Base-by-base conservation (phyloP, 2,329 filamentous ascomycete genomes). In the Triangularia setosa region DNA sequence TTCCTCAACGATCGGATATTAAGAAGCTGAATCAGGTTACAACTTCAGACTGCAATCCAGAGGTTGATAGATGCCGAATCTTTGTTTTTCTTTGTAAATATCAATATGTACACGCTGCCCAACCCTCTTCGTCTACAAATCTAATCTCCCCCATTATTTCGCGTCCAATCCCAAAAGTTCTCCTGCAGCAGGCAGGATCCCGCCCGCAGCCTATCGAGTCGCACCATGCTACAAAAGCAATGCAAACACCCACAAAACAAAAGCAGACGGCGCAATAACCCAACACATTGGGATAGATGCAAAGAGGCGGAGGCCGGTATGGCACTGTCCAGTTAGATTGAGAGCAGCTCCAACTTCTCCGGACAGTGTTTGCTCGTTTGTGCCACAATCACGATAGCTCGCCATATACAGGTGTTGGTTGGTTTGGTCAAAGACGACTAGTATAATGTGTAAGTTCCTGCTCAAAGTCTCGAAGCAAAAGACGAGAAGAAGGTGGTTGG, bases 371-470 rank as follows among this genome's bases (percentile, higher is more conserved):
- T 65, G 44, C 52, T 62, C 57, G 12, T 60, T 57, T 35, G 52
- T 44, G 4, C 80, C 81, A 70, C 81, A 84, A 75, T 83, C 82
- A 25, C 71, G 68, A 66, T 83, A 83, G 62, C 79, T 80, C 4
- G 81, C 79, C 64, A 84, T 72, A 73, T 80, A 81, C 25, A 82
- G 75, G 35, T 73, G 74, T 65, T 81, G 74, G 64, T 77, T 76
- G 23, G 80, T 79, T 61, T 82, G 78, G 67, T 84, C 82, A 62
- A 83, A 83, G 60, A 84, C 79, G 80, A 79, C 77, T 60, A n/a
- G 2, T 4, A 28, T 4, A 35, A 23, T 7, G 14, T 27, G 57
- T 59, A n/a, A 59, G 57, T 27, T 5, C 16, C 9, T 1, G 21
- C 25, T 21, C 23, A 3, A 40, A n/a, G 14, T 8, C 30, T 12